Conservation (phyloP, 139 green algal genomes). For the Spirogloea muscicola region DNA sequence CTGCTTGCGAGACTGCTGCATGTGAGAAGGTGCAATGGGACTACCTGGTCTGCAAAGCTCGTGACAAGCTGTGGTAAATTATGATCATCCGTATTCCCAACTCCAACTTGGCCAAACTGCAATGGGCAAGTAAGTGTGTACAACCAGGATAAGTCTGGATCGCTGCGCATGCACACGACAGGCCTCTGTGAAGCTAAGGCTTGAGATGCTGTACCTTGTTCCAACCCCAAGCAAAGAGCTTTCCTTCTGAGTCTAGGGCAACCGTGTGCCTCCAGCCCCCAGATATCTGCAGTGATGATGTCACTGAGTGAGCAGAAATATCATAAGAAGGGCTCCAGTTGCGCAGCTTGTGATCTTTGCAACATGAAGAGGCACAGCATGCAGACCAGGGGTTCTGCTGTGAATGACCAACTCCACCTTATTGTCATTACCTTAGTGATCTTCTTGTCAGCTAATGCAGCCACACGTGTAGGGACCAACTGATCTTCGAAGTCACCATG, state of each 20-base stretch:
- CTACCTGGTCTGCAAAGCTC: constrained; percentile 11
- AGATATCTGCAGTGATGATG: constrained; percentile 51
- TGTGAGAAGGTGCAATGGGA: too few relatives aligned
- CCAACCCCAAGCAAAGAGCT: constrained; percentile 81
- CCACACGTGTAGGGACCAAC: constrained; percentile 21
- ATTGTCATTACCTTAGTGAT: constrained; percentile 26
- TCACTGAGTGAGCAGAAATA: too few relatives aligned
- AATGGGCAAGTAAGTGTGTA: too few relatives aligned
- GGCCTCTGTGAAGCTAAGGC: neutral
- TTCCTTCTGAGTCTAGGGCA: constrained; percentile 52
- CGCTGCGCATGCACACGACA: neutral
- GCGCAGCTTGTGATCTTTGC: too few relatives aligned
- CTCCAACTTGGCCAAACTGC: constrained; percentile 43
- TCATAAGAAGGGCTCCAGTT: too few relatives aligned
- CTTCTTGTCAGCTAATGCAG: constrained; percentile 9
- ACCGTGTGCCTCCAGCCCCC: constrained; percentile 85
- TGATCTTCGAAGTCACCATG: constrained; percentile 63
- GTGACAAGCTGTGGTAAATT: constrained; percentile 19
- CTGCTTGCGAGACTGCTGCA: too few relatives aligned
- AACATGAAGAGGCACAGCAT: constrained; percentile 1
- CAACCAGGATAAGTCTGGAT: too few relatives aligned
- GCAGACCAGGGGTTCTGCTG: too few relatives aligned
- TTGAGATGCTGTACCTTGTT: constrained; percentile 63
- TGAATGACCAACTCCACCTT: too few relatives aligned
- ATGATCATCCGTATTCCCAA: constrained; percentile 34